A percentile compares a stretch with the other conserved stretches of the same genome.
Conservation (phyloP, 192 early-diverging fungal genomes). For the Dimargaris xerosporica region DNA sequence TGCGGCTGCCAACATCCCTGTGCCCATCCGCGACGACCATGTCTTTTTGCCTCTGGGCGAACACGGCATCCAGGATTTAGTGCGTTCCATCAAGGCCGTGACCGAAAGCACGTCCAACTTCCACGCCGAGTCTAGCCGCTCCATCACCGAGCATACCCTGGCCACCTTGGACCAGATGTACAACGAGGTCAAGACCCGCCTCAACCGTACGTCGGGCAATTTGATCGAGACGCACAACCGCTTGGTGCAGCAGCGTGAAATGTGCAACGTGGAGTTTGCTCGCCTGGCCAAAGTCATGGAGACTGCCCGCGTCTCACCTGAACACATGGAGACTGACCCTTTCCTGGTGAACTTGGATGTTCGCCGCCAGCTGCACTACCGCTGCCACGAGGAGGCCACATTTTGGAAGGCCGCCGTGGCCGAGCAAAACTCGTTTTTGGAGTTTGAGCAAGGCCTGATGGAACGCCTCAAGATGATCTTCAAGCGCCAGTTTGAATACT, state of each 20-base stretch:
- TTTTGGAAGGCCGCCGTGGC: constrained; percentile 9
- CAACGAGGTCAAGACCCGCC: constrained; percentile 7
- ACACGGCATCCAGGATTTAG: constrained; percentile 6
- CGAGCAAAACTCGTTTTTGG: constrained; percentile 11
- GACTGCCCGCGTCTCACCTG: constrained; percentile 3
- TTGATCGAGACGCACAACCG: constrained; percentile 6
- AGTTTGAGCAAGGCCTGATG: neutral
- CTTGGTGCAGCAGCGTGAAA: constrained; percentile 2
- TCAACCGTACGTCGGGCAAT: neutral
- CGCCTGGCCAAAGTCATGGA: constrained; percentile 1
- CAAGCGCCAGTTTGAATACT: constrained; percentile 4
- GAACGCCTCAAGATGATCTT: constrained; percentile 9
- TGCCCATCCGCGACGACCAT: constrained; percentile 8
- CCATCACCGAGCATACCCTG: constrained; percentile 3
- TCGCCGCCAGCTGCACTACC: constrained; percentile 4
- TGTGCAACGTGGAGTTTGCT: constrained; percentile 8
- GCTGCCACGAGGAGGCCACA: constrained; percentile 1
- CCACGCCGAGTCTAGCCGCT: constrained; percentile 8
- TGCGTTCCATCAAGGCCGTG: constrained; percentile 11
- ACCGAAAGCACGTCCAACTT: constrained; percentile 12
- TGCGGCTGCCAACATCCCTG: neutral
- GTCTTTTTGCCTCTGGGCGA: constrained; percentile 8
- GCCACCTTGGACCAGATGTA: constrained; percentile 4
- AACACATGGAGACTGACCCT: constrained; percentile 1
- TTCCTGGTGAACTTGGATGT: constrained; percentile 11